Percentiles rank a stretch among this genome's conserved stretches.
phyloP scores from a whole-genome alignment of 2,329 filamentous ascomycete genomes.

The Cercospora sesami region DNA sequence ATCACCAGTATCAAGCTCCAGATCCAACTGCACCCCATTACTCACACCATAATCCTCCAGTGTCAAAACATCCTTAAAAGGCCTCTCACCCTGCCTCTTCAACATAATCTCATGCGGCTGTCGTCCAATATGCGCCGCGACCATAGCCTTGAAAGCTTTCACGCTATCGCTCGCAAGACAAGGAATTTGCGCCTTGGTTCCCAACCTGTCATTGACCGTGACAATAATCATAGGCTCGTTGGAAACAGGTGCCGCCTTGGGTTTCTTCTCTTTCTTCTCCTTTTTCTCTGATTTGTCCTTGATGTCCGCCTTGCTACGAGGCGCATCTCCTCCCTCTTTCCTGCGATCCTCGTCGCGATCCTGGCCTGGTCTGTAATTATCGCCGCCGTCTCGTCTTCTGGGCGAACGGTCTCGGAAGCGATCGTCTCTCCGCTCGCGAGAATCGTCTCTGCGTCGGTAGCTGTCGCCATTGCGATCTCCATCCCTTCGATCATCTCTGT shows the following conservation, averaged over 20 bases:
- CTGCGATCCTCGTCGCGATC: slow-evolving; percentile 15
- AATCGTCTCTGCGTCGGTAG: slow-evolving; percentile 29
- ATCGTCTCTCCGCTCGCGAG: slow-evolving; percentile 17
- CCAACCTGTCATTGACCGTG: slow-evolving; percentile 89
- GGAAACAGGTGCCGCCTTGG: slow-evolving; percentile 36
- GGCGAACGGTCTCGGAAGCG: slow-evolving; percentile 31
- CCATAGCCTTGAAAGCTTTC: slow-evolving; percentile 84
- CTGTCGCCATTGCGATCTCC: slow-evolving; percentile 19
- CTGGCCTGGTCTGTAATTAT: slow-evolving; percentile 40
- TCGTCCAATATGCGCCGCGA: slow-evolving; percentile 83
- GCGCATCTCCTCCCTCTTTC: slow-evolving; percentile 7
- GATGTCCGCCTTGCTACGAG: slow-evolving; percentile 7
- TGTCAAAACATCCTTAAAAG: slow-evolving; percentile 87
- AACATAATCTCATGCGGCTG: slow-evolving; percentile 89
- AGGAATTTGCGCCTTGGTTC: slow-evolving; percentile 91
- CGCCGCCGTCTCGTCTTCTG: slow-evolving; percentile 39
- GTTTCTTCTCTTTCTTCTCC: slow-evolving; percentile 30
- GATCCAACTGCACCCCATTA: slow-evolving; percentile 70
- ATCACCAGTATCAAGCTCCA: slow-evolving; percentile 46
- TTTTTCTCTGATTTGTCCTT: slow-evolving; percentile 25
- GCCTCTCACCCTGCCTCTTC: slow-evolving; percentile 86
- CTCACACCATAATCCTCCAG: slow-evolving; percentile 92
- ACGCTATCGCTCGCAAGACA: slow-evolving; percentile 83
- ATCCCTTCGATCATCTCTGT: slow-evolving; percentile 16
- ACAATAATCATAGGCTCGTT: slow-evolving; percentile 89